Evolutionary conservation across 2,329 filamentous ascomycete genomes (phyloP), one percentile per base, ranked within the genome.

Genomic region (Zymoseptoria tritici): DNA sequence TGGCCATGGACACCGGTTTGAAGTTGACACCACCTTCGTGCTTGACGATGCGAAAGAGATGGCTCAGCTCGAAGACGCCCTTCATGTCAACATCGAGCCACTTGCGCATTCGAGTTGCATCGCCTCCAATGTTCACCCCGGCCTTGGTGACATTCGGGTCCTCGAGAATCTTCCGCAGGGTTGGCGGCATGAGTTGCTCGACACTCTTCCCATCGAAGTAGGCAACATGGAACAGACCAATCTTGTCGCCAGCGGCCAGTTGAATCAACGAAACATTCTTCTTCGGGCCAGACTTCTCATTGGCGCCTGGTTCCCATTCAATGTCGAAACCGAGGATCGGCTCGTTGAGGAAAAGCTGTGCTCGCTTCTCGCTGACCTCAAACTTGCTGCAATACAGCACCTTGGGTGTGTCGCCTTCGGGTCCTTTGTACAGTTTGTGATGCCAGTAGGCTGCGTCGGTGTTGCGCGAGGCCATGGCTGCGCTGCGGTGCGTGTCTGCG

Each of bases 291-390:
- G 57, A 64, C 49, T 79, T 72, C 24, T 62, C 42, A 5, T 70
- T 76, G 0, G 84, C 79, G 5, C 81, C 62, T 46, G 64, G 66
- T 56, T 84, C 80, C 92, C 93, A 97, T 76, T 97, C 93, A 62
- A 97, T 81, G 69, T 97, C 92, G 62, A 97, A 91, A 0, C 92
- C 92, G n/a, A 97, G 72, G 2, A 95, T 75, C 49, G 83, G 79
- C 68, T 94, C 85, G 24, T 81, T 66, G 49, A 85, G 70, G 66
- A 97, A 96, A 59, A 87, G 80, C 59, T 82, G 73, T 19, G 83
- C 77, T 7, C 89, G 81, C 5, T 78, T 75, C 71, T 97, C 90
- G 19, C 88, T 87, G 2, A 83, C 83, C 42, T 84, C 77, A 52
- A 81, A 82, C 59, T 79, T 87, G 54, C 78, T 85, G 77, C 91